A percentile compares a stretch with the other conserved stretches of the same genome.
These are phyloP conservation scores for Tinospora cordifolia DNA, from an alignment of 164 flowering plant genomes.

Conservation along the genomic window DNA sequence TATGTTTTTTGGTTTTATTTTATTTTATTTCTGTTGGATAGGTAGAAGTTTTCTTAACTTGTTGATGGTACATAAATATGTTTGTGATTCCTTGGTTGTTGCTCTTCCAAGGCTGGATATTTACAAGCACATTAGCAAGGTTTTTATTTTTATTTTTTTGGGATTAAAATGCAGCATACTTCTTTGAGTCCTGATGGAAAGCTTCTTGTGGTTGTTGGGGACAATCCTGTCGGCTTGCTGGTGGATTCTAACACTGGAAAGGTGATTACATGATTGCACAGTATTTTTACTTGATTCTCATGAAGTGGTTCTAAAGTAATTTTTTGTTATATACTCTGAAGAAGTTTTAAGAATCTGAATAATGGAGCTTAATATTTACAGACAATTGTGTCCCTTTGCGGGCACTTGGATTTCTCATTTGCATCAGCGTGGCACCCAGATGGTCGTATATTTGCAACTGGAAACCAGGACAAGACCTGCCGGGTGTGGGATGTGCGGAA, in stretches of 20 bases:
- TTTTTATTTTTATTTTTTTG: neutral
- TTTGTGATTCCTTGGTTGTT: too few relatives aligned
- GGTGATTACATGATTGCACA: constrained; percentile 45
- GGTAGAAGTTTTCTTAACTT: neutral
- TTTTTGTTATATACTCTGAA: neutral
- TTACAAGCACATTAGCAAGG: neutral
- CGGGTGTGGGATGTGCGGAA: constrained; percentile 82
- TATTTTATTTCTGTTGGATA: neutral
- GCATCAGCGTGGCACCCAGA: constrained; percentile 98
- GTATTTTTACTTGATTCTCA: too few relatives aligned
- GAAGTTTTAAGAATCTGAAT: neutral
- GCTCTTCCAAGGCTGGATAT: neutral
- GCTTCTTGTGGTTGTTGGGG: constrained; percentile 75
- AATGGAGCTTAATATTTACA: constrained; percentile 22
- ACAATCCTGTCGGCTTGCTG: constrained; percentile 63
- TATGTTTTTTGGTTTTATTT: too few relatives aligned
- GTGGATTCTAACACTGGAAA: constrained; percentile 75
- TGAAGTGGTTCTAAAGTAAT: neutral
- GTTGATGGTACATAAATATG: neutral
- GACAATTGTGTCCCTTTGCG: constrained; percentile 44
- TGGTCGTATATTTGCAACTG: constrained; percentile 78
- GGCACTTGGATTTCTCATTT: constrained; percentile 87
- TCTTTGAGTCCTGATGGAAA: constrained; percentile 82
- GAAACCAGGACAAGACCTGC: constrained; percentile 96
- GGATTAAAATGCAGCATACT: constrained; percentile 53